Conservation (phyloP, 345 rosid genomes). For the Nasturtium officinale region DNA sequence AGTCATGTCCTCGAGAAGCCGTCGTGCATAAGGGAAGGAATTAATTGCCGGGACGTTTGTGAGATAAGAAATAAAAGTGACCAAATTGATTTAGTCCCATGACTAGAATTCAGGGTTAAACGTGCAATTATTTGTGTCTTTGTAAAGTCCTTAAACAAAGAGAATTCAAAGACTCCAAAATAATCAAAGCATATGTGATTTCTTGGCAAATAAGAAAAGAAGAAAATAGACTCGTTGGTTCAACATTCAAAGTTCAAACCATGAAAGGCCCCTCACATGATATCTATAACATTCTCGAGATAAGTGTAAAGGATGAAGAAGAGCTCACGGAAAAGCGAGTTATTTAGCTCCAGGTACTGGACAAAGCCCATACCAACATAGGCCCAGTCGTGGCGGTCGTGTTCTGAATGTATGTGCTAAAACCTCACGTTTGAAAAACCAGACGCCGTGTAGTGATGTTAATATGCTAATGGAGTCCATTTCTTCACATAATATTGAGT, state of each 20-base stretch:
- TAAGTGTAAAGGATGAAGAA: not conserved
- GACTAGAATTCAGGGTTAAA: not conserved
- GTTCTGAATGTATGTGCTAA: too few species aligned
- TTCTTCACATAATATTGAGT: too few species aligned
- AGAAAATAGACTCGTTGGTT: not conserved
- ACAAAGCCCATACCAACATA: not conserved
- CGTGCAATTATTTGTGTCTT: not conserved
- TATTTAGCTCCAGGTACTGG: not conserved
- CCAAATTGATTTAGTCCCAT: slow-evolving; percentile 9
- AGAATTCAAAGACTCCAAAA: slow-evolving; percentile 30
- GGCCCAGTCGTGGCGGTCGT: not conserved
- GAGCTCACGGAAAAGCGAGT: not conserved
- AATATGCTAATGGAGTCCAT: too few species aligned
- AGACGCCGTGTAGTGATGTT: too few species aligned
- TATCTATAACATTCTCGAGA: not conserved
- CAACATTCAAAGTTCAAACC: too few species aligned
- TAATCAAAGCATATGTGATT: slow-evolving; percentile 23
- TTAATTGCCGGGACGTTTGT: slow-evolving; percentile 36
- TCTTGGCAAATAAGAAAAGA: not conserved
- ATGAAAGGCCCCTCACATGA: not conserved
- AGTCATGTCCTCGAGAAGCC: slow-evolving; percentile 10
- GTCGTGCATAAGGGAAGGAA: slow-evolving; percentile 20
- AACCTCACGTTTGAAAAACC: not conserved
- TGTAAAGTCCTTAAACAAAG: slow-evolving; percentile 4
- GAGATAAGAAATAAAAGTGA: slow-evolving; percentile 16